Evolutionary conservation across 345 rosid species (phyloP).

Genomic region (Cardamine resedifolia): DNA sequence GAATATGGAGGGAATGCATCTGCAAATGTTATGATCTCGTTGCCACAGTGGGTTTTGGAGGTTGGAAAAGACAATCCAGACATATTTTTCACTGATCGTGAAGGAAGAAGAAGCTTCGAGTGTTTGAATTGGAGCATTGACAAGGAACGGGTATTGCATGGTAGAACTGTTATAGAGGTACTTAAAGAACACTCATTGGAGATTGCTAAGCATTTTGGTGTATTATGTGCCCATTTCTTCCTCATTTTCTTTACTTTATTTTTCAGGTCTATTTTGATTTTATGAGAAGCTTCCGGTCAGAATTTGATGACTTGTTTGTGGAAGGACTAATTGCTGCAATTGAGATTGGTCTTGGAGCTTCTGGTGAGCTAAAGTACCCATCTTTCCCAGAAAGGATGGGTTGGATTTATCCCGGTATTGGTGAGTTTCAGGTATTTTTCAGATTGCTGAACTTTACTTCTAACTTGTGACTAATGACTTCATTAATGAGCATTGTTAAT

Average conservation of each 20-base stretch:
- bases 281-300: conserved; percentile 94
- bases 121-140: conserved; percentile 89
- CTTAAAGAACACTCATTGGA: background rate
- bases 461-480: conserved; percentile 1
- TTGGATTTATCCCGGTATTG: conserved; percentile 95
- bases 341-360: conserved; percentile 92
- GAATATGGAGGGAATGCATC: conserved; percentile 73
- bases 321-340: conserved; percentile 68
- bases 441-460: conserved; percentile 19
- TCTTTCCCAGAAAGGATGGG: conserved; percentile 83
- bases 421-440: conserved; percentile 92
- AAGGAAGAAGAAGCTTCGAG: conserved; percentile 83
- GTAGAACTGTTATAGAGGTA: conserved; percentile 96
- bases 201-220: background rate
- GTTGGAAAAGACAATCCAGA: conserved; percentile 87
- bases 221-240: background rate
- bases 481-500: background rate
- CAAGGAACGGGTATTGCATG: conserved; percentile 82
- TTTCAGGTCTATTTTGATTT: conserved; percentile 91
- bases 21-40: conserved; percentile 52
- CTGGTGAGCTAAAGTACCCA: conserved; percentile 88
- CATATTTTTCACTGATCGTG: conserved; percentile 85
- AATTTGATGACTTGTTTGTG: conserved; percentile 77
- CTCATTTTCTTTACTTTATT: conserved; percentile 3
- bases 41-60: conserved; percentile 93